Conservation (phyloP, 2,329 filamentous ascomycete species). For the Nannizziopsis arthrosporioides region DNA sequence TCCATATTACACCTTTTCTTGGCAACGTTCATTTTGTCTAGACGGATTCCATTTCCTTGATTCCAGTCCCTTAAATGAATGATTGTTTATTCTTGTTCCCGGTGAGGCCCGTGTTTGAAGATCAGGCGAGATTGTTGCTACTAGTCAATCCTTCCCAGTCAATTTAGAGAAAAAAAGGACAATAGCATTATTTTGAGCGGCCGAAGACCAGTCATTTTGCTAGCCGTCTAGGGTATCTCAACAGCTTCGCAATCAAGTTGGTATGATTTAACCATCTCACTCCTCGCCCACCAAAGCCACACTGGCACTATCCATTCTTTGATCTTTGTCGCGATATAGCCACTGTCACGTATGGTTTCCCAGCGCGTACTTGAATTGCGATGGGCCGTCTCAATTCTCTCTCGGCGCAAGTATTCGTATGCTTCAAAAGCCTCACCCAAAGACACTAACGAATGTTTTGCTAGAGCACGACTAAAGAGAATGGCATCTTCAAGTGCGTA, state of each 20-base stretch:
- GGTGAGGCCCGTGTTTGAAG: no score
- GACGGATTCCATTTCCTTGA: not conserved
- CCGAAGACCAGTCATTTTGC: no score
- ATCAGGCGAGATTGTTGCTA: no score
- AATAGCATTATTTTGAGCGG: no score
- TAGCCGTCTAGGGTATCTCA: not conserved
- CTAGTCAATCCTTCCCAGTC: no score
- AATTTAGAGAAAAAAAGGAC: no score
- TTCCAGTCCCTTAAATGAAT: not conserved
- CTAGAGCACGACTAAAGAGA: slow-evolving; percentile 5
- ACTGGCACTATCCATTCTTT: slow-evolving; percentile 6
- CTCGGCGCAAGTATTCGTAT: slow-evolving; percentile 7
- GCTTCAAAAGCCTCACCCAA: slow-evolving; percentile 3
- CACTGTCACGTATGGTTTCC: slow-evolving; percentile 7
- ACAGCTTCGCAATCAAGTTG: slow-evolving; percentile 1
- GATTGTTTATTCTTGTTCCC: not conserved
- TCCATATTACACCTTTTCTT: slow-evolving; percentile 41
- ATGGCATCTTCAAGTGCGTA: slow-evolving; percentile 36
- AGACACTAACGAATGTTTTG: not conserved
- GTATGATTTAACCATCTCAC: slow-evolving; percentile 1
- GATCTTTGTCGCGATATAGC: slow-evolving; percentile 8
- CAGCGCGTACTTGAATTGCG: slow-evolving; percentile 8
- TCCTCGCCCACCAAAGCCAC: slow-evolving; percentile 7
- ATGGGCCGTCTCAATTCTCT: slow-evolving; percentile 5
- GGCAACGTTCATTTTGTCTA: slow-evolving; percentile 33